Base-by-base conservation (phyloP, 2,329 filamentous ascomycete genomes). In the Beauveria australis region DNA sequence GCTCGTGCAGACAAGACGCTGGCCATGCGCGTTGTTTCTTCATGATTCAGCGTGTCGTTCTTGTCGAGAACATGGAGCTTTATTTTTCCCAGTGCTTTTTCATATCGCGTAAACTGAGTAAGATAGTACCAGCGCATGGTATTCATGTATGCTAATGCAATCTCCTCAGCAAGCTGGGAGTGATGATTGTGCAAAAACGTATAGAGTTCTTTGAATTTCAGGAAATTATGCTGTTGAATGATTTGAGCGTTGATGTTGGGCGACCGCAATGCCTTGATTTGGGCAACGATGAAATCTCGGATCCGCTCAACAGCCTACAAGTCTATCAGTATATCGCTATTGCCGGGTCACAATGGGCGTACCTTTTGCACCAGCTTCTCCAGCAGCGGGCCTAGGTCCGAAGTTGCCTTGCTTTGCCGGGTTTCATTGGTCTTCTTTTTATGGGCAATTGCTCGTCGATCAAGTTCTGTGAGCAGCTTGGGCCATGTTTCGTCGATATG, bases 101-200 rank as follows among this genome's bases (percentile, higher is more conserved):
- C 86, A 72, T 99, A 99, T 40, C 93, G 87, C 3, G 84, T 86
- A 70, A 99, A 99, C 72, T 97, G 91, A 65, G 89, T 94, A 58
- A 89, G 76, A 71, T 97, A 97, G 70, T 99, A 99, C 94, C 94
- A 99, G 58, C 92, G 86, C 91, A 99, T 99, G 0, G 95, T 99
- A 72, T 97, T 96, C 77, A 95, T 88, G 69, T 99, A 99, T 3
- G 95, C 94, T 71, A 91, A 89, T 9, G 87, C 87, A 65, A 99
- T 96, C 73, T 99, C 91, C 58, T 92, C 88, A 9, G 91, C 91
- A 6, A 99, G 83, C n/a, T 84, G 81, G 1, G 89, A 79, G 68
- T 97, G 92, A 65, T 93, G 89, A 66, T 84, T 87, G 62, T 91
- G 86, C 37, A 99, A 80, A 70, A 97, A 99, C 6, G 84, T 81